Evolutionary conservation across 257 asterid species (phyloP).

Genomic region (Anisodus tanguticus): DNA sequence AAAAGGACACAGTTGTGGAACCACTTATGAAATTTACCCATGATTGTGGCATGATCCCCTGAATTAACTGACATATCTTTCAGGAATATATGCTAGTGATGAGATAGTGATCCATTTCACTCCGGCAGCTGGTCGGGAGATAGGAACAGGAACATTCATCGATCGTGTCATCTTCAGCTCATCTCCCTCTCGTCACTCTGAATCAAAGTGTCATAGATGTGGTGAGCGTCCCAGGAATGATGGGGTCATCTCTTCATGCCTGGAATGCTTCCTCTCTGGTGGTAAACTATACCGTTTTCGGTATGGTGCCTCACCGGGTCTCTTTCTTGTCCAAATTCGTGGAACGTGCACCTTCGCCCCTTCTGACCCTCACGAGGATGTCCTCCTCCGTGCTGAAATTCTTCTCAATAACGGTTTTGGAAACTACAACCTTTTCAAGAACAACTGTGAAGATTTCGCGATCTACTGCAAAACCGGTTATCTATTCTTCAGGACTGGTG

Average conservation of each 20-base stretch:
- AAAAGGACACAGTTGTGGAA: no score
- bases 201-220: constrained; percentile 68
- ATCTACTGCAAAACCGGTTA: constrained; percentile 88
- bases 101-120: constrained; percentile 85
- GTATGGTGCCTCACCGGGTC: constrained; percentile 53
- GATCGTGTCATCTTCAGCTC: constrained; percentile 70
- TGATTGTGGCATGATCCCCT: neutral
- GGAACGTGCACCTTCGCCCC: constrained; percentile 78
- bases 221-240: constrained; percentile 62
- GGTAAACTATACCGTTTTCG: constrained; percentile 68
- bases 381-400: constrained; percentile 66
- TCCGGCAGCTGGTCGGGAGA: constrained; percentile 75
- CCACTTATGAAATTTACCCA: no score
- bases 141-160: constrained; percentile 72
- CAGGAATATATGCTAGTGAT: constrained; percentile 76
- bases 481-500: constrained; percentile 50
- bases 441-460: constrained; percentile 87
- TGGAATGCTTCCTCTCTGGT: constrained; percentile 72
- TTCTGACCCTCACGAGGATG: constrained; percentile 63
- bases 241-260: constrained; percentile 89
- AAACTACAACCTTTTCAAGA: constrained; percentile 61
- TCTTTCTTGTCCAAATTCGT: constrained; percentile 72
- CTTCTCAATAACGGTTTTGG: constrained; percentile 84
- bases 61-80: neutral
- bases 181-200: constrained; percentile 54